Base-by-base conservation (phyloP, 2,329 filamentous ascomycete species). In the Incumbomyces lentus region DNA sequence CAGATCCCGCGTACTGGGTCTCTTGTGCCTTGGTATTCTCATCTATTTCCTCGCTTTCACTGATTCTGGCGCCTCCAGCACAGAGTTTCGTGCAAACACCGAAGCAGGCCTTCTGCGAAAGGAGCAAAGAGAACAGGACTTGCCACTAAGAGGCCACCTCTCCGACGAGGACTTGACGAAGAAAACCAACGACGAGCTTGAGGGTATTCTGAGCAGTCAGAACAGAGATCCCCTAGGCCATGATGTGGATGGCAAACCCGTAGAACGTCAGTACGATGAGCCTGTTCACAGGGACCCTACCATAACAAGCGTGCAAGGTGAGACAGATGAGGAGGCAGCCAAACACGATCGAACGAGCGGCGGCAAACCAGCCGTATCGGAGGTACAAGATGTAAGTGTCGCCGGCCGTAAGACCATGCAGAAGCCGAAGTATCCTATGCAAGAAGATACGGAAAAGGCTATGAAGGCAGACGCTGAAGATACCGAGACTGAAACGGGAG, bases 371-470 rank as follows among this genome's bases (percentile, higher is more conserved):
- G 10, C 67, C 61, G 62, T 17, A 12, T 22, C 37, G 29, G 55
- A 55, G 30, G 62, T 64, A 39, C 66, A 67, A 44, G 69, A 72
- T 52, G 73, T 70, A 53, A 63, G 68, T 19, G 71, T 76, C 50
- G 72, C 76, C 0, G 76, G 75, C 6, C 69, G 67, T 56, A 76
- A 72, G 59, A 74, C 69, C 62, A 68, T 69, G 65, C 35, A 40
- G 73, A 79, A 62, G 74, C 42, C 58, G 19, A 52, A 54, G 43
- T 50, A 54, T 32, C 49, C 52, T 18, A 42, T 4, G 33, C 33
- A 48, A 7, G 48, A 41, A 6, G 38, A n/a, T 16, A 34, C 14
- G 16, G 37, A 33, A 37, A 34, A 33, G 46, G 43, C 18, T 14
- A 35, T 17, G 37, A 49, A 43, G 38, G 40, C 19, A 34, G 37